Evolutionary conservation across 148 eudicot species (phyloP), one percentile per base, ranked within the genome.

Genomic region (Rhododendron ferrugineum): DNA sequence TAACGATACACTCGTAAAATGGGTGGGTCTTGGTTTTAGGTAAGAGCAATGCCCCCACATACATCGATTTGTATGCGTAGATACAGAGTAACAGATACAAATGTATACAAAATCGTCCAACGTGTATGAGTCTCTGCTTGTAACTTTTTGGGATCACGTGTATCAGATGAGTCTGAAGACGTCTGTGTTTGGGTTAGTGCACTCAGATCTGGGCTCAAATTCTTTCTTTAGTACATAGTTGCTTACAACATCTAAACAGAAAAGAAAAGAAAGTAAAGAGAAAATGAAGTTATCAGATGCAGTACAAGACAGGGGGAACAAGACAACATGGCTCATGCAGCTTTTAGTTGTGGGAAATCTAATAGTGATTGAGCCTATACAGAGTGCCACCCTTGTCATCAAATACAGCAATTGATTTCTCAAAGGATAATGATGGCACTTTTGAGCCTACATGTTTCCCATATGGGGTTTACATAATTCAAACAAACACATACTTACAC

Each of bases 341-440:
- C 85, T 82, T 88, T 88, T 50, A 34, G 78, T 68, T 73, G 85
- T 88, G 82, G 78, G 82, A 37, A 37, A 37, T 22, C 2, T 42
- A 6, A 11, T 64, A 6, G n/a, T 66, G 37, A 66, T 42, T n/a
- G 23, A 14, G 8, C 2, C 10, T 11, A 4, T 5, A 4, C n/a
- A 68, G n/a, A 54, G 78, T 83, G 54, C 60, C 8, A 28, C 16
- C 85, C 40, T 82, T 3, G 2, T 64, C 56, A n/a, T 64, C 37
- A 14, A 82, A 26, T 15, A 26, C 42, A 68, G 28, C 60, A 83
- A 54, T 68, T 47, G 60, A 83, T 44, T 82, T 28, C 44, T 74
- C 22, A 6, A 7, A 42, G 47, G 5, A 26, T 1, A 36, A 83
- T 83, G 85, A 83, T 70, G 78, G 49, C 30, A 1, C 32, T 46